phyloP scores from a whole-genome alignment of 768 basidiomycete species.

The Plicaturopsis crispa region DNA sequence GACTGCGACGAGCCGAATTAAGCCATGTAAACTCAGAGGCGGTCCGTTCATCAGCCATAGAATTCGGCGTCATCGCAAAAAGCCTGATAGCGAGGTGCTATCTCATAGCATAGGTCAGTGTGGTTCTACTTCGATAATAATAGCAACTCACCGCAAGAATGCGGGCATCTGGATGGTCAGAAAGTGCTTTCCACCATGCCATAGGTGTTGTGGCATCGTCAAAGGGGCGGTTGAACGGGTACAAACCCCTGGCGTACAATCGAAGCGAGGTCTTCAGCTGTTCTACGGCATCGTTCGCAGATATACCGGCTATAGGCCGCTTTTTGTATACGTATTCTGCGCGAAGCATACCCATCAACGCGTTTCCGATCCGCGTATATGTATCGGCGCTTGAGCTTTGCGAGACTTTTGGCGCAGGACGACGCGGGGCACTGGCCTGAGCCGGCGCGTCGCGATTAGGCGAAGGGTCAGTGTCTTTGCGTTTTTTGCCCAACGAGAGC shows the following conservation, averaged over 20 bases:
- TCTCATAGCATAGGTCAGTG: not conserved
- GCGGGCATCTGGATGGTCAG: slow-evolving; percentile 7
- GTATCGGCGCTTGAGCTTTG: too few species aligned
- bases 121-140: slow-evolving; percentile 2
- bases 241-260: slow-evolving; percentile 12
- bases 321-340: too few species aligned
- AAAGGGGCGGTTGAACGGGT: slow-evolving; percentile 13
- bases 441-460: too few species aligned
- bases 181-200: slow-evolving; percentile 14
- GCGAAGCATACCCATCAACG: too few species aligned
- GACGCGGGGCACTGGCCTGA: too few species aligned
- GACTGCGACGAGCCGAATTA: slow-evolving; percentile 17
- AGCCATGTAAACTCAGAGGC: slow-evolving; percentile 19
- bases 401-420: too few species aligned
- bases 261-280: slow-evolving; percentile 9
- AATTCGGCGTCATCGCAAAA: slow-evolving; percentile 21
- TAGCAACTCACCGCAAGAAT: slow-evolving; percentile 17
- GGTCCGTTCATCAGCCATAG: slow-evolving; percentile 25
- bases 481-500: too few species aligned
- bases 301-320: too few species aligned
- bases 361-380: too few species aligned
- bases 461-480: too few species aligned
- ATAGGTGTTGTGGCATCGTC: too few species aligned
- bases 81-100: slow-evolving; percentile 17
- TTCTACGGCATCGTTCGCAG: too few species aligned